A percentile compares a stretch with the other conserved stretches of the same genome.
Conservation (phyloP, 2,329 filamentous ascomycete genomes). For the Cytospora paraplurivora region DNA sequence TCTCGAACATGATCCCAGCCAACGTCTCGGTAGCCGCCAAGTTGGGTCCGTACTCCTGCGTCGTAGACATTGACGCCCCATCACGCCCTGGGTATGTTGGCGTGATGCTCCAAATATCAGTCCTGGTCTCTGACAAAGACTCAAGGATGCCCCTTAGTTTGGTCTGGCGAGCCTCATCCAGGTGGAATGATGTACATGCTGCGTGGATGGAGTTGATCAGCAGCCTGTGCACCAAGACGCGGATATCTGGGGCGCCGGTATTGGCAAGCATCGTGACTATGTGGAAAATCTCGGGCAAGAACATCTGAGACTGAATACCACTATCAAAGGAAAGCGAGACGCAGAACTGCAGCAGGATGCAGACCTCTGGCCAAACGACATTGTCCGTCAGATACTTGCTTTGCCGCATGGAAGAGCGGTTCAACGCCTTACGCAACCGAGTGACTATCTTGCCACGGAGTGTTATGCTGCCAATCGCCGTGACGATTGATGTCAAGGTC, state of each 20-base stretch:
- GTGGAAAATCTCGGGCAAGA: conserved; percentile 69
- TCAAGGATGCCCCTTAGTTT: conserved; percentile 60
- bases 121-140: conserved; percentile 60
- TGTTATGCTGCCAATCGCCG: conserved; percentile 65
- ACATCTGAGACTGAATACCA: conserved; percentile 67
- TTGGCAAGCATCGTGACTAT: conserved; percentile 72
- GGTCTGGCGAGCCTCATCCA: conserved; percentile 61
- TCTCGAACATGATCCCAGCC: conserved; percentile 63
- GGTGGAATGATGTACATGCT: conserved; percentile 64
- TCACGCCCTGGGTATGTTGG: conserved; percentile 49
- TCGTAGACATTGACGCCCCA: conserved; percentile 55
- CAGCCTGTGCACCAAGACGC: conserved; percentile 62
- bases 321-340: conserved; percentile 68
- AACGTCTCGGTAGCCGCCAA: conserved; percentile 62
- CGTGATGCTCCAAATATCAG: conserved; percentile 58
- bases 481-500: conserved; percentile 62
- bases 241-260: conserved; percentile 59
- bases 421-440: conserved; percentile 66
- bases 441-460: conserved; percentile 67
- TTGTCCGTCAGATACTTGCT: conserved; percentile 68
- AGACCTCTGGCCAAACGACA: conserved; percentile 69
- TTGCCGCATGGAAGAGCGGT: conserved; percentile 67
- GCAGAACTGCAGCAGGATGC: conserved; percentile 66
- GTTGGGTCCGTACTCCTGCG: conserved; percentile 55
- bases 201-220: conserved; percentile 69